Evolutionary conservation across 805 yeast species (phyloP).

Genomic region (Zygoascus bituminiphila): DNA sequence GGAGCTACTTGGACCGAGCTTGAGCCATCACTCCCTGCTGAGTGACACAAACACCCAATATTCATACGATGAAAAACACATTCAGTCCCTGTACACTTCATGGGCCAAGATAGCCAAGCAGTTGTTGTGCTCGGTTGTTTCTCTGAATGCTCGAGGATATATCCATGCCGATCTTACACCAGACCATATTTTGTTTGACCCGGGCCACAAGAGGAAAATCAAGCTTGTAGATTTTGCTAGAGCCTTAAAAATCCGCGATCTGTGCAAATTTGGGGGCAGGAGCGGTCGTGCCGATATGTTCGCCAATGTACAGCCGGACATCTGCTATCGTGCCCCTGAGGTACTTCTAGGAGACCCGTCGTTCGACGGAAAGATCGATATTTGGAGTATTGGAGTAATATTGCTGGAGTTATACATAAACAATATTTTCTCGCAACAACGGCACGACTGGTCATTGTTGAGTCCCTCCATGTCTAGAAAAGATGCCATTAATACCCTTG

Average conservation of each 20-base stretch:
- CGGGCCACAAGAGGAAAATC: neutral
- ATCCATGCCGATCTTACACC: neutral
- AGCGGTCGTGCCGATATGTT: neutral
- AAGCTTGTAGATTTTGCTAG: neutral
- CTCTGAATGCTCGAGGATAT: neutral
- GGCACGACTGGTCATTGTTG: neutral
- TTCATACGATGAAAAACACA: neutral
- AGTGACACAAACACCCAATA: neutral
- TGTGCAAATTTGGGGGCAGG: neutral
- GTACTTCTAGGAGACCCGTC: conserved; percentile 79
- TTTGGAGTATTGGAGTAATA: conserved; percentile 96
- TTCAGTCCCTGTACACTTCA: neutral
- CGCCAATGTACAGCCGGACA: neutral
- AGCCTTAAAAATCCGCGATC: neutral
- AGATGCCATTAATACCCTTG: neutral
- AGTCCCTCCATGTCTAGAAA: neutral
- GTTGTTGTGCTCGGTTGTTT: neutral
- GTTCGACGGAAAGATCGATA: conserved; percentile 90
- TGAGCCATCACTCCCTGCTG: neutral
- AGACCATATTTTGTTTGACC: neutral
- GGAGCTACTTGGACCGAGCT: neutral
- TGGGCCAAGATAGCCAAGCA: neutral
- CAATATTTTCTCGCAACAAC: neutral
- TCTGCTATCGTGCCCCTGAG: conserved; percentile 96
- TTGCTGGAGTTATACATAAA: conserved; percentile 25